Evolutionary conservation across 495 filamentous ascomycete species (phyloP).

Genomic region (Podospora tetraspora): DNA sequence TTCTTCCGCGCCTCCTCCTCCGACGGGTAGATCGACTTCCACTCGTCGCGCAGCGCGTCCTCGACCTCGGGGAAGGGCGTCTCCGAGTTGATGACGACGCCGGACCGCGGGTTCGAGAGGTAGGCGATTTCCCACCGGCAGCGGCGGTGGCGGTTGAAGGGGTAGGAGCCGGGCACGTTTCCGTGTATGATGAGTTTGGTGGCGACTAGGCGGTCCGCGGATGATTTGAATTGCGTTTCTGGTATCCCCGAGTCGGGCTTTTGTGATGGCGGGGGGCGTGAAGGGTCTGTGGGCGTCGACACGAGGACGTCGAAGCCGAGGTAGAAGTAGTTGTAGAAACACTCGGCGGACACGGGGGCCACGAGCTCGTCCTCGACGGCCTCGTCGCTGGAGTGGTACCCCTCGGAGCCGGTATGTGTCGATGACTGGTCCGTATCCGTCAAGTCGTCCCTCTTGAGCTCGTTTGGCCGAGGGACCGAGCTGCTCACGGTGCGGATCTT

Average conservation of each 20-base stretch:
- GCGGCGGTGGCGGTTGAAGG: conserved; percentile 90
- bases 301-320: conserved; percentile 93
- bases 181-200: conserved; percentile 88
- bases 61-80: conserved; percentile 68
- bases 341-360: conserved; percentile 58
- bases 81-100: conserved; percentile 60
- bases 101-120: conserved; percentile 28
- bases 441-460: conserved; percentile 49
- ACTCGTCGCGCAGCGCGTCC: conserved; percentile 60
- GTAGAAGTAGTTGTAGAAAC: conserved; percentile 95
- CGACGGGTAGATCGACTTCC: conserved; percentile 60
- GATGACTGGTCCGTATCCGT: conserved; percentile 84
- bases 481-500: conserved; percentile 48
- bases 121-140: conserved; percentile 79
- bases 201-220: conserved; percentile 62
- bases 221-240: conserved; percentile 34
- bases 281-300: conserved; percentile 63
- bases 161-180: conserved; percentile 92
- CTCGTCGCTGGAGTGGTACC: conserved; percentile 54
- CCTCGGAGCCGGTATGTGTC: conserved; percentile 68
- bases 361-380: conserved; percentile 45
- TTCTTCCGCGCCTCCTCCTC: conserved; percentile 56
- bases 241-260: conserved; percentile 16
- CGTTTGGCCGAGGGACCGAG: conserved; percentile 41
- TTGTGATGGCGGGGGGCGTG: conserved; percentile 57